Percentiles rank a stretch among this genome's conserved stretches.
These are phyloP conservation scores for Lentinus brumalis DNA, from an alignment of 768 basidiomycete species.

Conservation along the genomic window DNA sequence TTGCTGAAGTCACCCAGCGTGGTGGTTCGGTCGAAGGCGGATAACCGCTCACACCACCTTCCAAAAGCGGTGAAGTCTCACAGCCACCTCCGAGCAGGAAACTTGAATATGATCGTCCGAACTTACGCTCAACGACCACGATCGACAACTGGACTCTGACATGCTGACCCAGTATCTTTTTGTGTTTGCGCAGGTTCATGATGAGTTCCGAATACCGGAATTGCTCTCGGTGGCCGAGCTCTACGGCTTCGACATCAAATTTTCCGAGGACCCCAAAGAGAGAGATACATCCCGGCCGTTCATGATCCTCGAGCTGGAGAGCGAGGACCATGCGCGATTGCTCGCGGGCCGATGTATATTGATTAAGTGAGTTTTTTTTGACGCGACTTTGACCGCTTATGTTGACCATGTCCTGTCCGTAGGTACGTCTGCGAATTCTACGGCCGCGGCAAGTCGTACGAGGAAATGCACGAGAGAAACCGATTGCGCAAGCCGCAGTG, in stretches of 20 bases:
- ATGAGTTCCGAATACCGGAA: constrained; percentile 84
- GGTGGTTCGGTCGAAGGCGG: too few species aligned
- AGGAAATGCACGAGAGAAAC: constrained; percentile 64
- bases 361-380: constrained; percentile 62
- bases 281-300: constrained; percentile 66
- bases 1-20: too few species aligned
- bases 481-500: constrained; percentile 48
- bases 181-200: constrained; percentile 79
- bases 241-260: constrained; percentile 59
- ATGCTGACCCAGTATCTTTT: constrained; percentile 50
- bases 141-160: neutral
- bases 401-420: neutral
- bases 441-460: constrained; percentile 68
- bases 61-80: neutral
- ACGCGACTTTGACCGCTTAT: neutral
- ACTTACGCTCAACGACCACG: neutral
- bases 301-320: constrained; percentile 67
- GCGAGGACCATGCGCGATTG: constrained; percentile 72
- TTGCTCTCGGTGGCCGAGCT: constrained; percentile 77
- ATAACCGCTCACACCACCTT: too few species aligned
- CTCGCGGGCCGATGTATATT: constrained; percentile 79
- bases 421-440: constrained; percentile 83
- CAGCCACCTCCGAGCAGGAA: neutral
- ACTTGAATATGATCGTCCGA: neutral
- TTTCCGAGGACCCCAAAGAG: constrained; percentile 48